Evolutionary conservation across 371 early-diverging fungal genomes (phyloP), one percentile per base, ranked within the genome.

Genomic region (Entomophthora muscae): DNA sequence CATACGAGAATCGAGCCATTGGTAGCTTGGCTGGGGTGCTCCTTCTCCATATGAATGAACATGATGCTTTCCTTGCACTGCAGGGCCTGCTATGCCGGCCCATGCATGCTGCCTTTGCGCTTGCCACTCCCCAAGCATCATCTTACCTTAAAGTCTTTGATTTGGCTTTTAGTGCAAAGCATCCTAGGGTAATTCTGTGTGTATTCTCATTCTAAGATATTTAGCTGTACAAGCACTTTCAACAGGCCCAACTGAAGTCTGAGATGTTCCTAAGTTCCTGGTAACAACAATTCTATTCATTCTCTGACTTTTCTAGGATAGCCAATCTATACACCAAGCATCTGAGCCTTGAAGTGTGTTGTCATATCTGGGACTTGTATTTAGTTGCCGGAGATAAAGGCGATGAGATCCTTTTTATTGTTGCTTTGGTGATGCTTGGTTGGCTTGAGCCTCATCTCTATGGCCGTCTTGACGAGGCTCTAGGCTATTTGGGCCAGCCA

Each of bases 171-270:
- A 27, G 21, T 30, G 58, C 7, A 30, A 13, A 57, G 23, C 30
- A n/a, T 2, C 58, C 58, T 2, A 57, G 29, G 29, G 58, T 57
- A 57, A 57, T 2, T n/a, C 21, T 24, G 10, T 10, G 7, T 57
- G 2, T 28, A 23, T 31, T 2, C 10, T 13, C 2, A 13, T 57
- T 28, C 30, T 26, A 30, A 12, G n/a, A 26, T 57, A n/a, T 57
- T 30, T 57, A 57, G 58, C 32, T 57, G 5, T 57, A 26, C n/a
- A 12, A 27, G 13, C 58, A 57, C 30, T 57, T 57, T 30, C 58
- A 57, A 26, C 29, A 13, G 29, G 29, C 29, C n/a, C 58, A 57
- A 30, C 58, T 57, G 12, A 23, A 30, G 5, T 27, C 28, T 30
- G 58, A 57, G 29, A 57, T 57, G 58, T 57, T 26, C 26, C 26